phyloP scores from a whole-genome alignment of 176 grass and related monocot species.

The Hsuehochloa calcarea region DNA sequence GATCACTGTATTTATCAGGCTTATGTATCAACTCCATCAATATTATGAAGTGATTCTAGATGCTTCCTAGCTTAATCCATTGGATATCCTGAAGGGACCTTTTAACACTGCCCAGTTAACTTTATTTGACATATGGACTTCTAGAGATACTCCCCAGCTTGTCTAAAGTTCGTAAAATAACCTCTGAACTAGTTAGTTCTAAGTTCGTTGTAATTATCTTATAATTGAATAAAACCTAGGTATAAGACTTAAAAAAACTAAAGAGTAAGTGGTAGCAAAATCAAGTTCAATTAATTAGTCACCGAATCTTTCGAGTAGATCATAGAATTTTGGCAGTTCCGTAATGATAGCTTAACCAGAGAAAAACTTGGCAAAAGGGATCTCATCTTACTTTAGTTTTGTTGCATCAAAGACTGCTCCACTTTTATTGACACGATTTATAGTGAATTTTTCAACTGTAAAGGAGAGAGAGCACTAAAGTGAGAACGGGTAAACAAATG shows the following conservation, averaged over 20 bases:
- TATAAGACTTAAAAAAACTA: background rate
- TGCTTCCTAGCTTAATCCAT: background rate
- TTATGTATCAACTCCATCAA: background rate
- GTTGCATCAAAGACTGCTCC: conserved; percentile 88
- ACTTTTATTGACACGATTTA: conserved; percentile 97
- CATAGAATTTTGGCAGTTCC: background rate
- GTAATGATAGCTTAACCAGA: background rate
- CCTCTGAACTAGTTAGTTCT: background rate
- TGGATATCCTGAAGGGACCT: background rate
- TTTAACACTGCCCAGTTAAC: background rate
- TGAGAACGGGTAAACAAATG: conserved; percentile 4
- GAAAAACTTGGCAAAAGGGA: background rate
- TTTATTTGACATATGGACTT: background rate
- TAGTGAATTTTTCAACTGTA: conserved; percentile 85
- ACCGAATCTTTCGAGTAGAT: background rate
- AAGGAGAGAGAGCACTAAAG: background rate
- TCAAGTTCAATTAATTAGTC: background rate
- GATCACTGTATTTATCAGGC: background rate
- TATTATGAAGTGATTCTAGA: background rate
- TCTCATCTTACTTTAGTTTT: conserved; percentile 80
- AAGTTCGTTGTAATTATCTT: background rate
- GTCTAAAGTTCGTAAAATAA: background rate
- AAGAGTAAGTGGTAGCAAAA: background rate
- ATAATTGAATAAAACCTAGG: background rate
- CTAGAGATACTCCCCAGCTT: background rate